Percentiles rank a stretch among this genome's conserved stretches.
Conservation (phyloP, 2,329 filamentous ascomycete species). For the Botrytis squamosa region DNA sequence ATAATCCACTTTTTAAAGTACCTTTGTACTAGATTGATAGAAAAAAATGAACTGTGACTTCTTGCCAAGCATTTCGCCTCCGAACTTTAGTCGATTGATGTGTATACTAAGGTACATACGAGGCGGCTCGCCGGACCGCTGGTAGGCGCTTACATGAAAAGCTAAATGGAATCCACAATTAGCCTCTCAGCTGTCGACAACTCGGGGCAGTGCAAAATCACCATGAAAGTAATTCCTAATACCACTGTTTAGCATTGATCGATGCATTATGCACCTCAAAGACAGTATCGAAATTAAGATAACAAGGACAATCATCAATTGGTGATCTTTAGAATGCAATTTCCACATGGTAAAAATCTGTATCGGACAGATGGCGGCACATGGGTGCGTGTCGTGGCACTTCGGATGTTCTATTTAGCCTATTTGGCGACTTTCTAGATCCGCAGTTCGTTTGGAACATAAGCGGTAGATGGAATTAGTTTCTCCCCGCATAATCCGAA, state of each 20-base stretch:
- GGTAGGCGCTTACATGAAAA: conserved; percentile 2
- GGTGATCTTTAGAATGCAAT: not conserved
- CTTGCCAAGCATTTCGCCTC: conserved; percentile 5
- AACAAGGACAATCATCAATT: not conserved
- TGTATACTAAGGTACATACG: not conserved
- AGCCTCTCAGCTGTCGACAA: not conserved
- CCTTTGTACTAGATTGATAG: not conserved
- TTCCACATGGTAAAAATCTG: conserved; percentile 6
- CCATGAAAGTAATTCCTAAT: not conserved
- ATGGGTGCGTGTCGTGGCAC: not conserved
- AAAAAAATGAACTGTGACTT: not conserved
- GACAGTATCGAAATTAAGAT: not conserved
- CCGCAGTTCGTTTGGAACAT: not conserved
- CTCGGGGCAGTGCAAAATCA: not conserved
- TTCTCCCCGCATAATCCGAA: conserved; percentile 27
- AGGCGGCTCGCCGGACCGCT: conserved; percentile 14
- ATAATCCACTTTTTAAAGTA: not conserved
- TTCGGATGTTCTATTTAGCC: conserved; percentile 15
- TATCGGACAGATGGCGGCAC: not conserved
- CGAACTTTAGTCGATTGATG: conserved; percentile 1
- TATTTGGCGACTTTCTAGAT: conserved; percentile 3
- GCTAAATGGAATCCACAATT: not conserved
- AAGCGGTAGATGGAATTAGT: conserved; percentile 24
- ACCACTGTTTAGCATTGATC: not conserved
- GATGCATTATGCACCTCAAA: not conserved